Evolutionary conservation across 1,139 yeast genomes (phyloP).

Genomic region (Pichia sp.): DNA sequence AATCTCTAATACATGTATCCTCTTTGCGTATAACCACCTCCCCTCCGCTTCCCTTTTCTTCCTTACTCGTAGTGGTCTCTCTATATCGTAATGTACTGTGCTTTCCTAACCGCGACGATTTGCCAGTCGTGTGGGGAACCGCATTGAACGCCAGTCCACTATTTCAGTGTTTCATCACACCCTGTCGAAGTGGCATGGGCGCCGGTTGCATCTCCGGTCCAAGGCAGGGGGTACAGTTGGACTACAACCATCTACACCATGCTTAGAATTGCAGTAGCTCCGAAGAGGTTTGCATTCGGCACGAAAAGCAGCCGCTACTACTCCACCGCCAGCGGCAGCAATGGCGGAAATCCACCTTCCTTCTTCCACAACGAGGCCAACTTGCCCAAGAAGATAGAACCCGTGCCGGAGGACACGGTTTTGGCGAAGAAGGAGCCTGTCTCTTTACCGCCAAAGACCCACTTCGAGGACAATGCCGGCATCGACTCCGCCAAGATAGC

Average conservation of each 20-base stretch:
- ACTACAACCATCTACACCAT: neutral
- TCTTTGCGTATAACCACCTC: neutral
- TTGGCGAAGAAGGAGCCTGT: neutral
- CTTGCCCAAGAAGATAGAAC: conserved; percentile 7
- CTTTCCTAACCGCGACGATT: neutral
- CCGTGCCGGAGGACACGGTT: neutral
- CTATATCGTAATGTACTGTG: neutral
- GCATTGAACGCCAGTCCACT: neutral
- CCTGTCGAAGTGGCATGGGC: neutral
- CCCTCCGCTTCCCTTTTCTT: no score
- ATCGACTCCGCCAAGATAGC: neutral
- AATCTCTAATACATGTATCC: neutral
- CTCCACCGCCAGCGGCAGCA: neutral
- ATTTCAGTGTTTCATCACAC: neutral
- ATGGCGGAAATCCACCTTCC: conserved; percentile 2
- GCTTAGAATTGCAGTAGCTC: neutral
- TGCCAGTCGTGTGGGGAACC: neutral
- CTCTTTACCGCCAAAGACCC: neutral
- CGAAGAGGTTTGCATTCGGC: neutral
- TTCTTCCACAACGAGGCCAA: conserved; percentile 14
- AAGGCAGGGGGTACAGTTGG: neutral
- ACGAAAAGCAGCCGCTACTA: neutral
- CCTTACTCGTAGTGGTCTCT: neutral
- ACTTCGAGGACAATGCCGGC: neutral
- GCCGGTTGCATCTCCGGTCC: neutral